Evolutionary conservation across 2,329 filamentous ascomycete genomes (phyloP).

Genomic region (Helotiales sp.): DNA sequence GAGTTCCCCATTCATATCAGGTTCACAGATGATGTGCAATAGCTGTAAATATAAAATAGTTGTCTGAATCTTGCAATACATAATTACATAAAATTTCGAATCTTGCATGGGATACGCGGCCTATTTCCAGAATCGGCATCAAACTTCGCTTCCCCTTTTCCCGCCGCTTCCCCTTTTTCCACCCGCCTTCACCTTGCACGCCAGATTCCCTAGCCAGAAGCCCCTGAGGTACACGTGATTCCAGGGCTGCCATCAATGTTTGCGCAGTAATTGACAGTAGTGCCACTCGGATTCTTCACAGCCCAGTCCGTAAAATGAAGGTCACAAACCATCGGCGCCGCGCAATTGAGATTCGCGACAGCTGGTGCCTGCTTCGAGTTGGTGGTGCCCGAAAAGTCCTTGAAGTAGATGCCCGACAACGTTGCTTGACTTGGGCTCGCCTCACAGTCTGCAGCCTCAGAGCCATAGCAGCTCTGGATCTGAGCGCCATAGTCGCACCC

Average conservation of each 20-base stretch:
- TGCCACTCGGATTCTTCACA: constrained; percentile 37
- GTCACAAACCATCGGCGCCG: constrained; percentile 39
- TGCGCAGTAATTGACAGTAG: constrained; percentile 36
- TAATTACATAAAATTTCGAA: no score
- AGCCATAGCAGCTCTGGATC: constrained; percentile 1
- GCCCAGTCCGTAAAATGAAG: constrained; percentile 36
- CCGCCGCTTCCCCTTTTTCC: no score
- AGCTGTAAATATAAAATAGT: no score
- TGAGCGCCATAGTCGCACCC: constrained; percentile 3
- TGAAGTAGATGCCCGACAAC: constrained; percentile 38
- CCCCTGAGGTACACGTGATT: constrained; percentile 36
- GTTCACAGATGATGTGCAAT: no score
- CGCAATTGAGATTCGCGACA: constrained; percentile 41
- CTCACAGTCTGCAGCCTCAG: neutral
- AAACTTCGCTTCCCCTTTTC: no score
- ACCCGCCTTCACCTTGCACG: no score
- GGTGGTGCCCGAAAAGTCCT: constrained; percentile 41
- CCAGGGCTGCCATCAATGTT: constrained; percentile 38
- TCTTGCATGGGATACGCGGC: no score
- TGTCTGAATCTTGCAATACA: no score
- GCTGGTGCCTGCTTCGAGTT: constrained; percentile 38
- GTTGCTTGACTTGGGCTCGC: constrained; percentile 26
- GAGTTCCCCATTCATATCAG: no score
- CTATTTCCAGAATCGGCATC: no score
- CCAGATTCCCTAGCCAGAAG: constrained; percentile 38